Percentiles rank a stretch among this genome's conserved stretches.
These are phyloP conservation scores for Verticillium dahliae DNA, from an alignment of 2,329 filamentous ascomycete genomes.

Conservation along the genomic window DNA sequence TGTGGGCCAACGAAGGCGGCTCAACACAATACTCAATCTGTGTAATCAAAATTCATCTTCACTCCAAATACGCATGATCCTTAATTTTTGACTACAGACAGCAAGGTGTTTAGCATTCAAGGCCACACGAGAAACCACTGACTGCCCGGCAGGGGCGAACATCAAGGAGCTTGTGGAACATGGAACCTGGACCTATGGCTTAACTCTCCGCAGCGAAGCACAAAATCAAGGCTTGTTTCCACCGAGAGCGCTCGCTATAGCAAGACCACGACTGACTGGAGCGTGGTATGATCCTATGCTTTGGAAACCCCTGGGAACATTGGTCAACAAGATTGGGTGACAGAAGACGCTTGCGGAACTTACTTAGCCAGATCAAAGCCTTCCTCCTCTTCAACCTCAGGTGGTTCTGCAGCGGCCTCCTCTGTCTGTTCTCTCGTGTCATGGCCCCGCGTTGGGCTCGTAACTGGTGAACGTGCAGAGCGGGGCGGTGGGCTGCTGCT, in stretches of 20 bases:
- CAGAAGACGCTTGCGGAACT: conserved; percentile 12
- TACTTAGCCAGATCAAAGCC: conserved; percentile 56
- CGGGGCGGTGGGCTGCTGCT: conserved; percentile 54
- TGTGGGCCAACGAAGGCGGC: neutral
- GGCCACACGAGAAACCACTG: neutral
- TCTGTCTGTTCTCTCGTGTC: conserved; percentile 13
- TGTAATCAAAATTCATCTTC: conserved; percentile 1
- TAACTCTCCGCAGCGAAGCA: neutral
- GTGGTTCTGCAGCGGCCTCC: conserved; percentile 14
- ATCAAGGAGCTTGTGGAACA: neutral
- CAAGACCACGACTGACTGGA: conserved; percentile 38
- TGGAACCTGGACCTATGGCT: neutral
- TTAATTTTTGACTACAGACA: neutral
- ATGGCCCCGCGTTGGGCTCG: conserved; percentile 37
- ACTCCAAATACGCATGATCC: neutral
- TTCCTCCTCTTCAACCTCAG: conserved; percentile 39
- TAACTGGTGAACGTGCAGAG: conserved; percentile 42
- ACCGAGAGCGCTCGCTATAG: conserved; percentile 22
- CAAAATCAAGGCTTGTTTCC: neutral
- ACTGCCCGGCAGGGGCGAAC: neutral
- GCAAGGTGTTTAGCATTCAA: neutral
- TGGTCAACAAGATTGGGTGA: conserved; percentile 17
- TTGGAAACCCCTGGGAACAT: conserved; percentile 49
- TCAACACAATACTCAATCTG: no score
- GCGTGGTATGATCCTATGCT: conserved; percentile 59